Evolutionary conservation across 805 yeast species (phyloP).

Genomic region (Candida cerambycidarum): DNA sequence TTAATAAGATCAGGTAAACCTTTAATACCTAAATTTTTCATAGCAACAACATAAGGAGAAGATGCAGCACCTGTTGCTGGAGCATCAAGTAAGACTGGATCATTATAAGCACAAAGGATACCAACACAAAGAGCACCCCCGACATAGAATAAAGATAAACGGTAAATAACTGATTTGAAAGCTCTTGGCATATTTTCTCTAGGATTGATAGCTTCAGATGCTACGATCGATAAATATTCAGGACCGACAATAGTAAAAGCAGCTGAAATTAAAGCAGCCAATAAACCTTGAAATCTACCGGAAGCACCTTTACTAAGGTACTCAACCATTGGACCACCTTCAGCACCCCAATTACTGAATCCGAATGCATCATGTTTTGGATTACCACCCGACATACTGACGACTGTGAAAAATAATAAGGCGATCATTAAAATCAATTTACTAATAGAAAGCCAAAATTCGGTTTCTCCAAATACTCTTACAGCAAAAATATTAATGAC

Average conservation of each 20-base stretch:
- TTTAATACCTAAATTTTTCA: constrained; percentile 61
- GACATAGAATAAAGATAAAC: constrained; percentile 32
- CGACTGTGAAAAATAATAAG: constrained; percentile 33
- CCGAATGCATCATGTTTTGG: constrained; percentile 35
- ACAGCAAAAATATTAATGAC: constrained; percentile 48
- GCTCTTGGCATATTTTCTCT: constrained; percentile 61
- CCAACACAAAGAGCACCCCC: constrained; percentile 22
- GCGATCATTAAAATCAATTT: constrained; percentile 39
- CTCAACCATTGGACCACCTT: constrained; percentile 41
- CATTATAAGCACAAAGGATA: constrained; percentile 25
- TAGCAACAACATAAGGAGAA: constrained; percentile 82
- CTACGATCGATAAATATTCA: constrained; percentile 45
- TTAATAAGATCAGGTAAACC: constrained; percentile 77
- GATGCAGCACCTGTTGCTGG: constrained; percentile 35
- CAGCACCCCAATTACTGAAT: constrained; percentile 33
- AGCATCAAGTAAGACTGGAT: constrained; percentile 16
- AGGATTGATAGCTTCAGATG: constrained; percentile 58
- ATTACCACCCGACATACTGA: constrained; percentile 39
- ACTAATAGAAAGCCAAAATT: constrained; percentile 45
- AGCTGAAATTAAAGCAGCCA: constrained; percentile 36
- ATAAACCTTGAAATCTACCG: constrained; percentile 44
- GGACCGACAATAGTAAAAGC: constrained; percentile 46
- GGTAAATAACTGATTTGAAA: constrained; percentile 52
- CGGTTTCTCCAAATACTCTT: constrained; percentile 50
- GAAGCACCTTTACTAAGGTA: constrained; percentile 33